These are phyloP conservation scores for Geotrichum fermentans DNA, from an alignment of 1,139 yeast genomes.

Conservation along the genomic window DNA sequence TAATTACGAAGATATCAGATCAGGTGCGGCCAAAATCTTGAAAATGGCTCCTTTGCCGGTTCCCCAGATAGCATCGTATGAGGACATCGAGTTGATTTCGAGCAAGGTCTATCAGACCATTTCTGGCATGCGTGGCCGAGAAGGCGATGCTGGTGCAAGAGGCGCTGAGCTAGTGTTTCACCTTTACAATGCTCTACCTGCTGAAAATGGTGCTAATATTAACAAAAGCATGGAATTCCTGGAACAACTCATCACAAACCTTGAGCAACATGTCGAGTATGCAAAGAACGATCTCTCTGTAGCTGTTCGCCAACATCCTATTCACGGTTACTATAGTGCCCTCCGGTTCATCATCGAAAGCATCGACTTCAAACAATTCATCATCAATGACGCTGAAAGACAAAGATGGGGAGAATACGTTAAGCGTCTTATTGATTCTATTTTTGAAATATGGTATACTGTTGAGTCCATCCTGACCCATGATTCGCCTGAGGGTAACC, in stretches of 20 bases:
- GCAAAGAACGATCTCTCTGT: conserved; percentile 38
- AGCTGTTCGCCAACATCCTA: conserved; percentile 46
- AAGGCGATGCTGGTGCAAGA: conserved; percentile 79
- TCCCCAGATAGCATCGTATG: conserved; percentile 26
- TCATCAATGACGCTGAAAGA: conserved; percentile 11
- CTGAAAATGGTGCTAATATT: conserved; percentile 23
- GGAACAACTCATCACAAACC: conserved; percentile 34
- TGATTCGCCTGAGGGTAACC: conserved; percentile 62
- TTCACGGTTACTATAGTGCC: conserved; percentile 66
- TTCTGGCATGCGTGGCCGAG: conserved; percentile 58
- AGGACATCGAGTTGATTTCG: conserved; percentile 35
- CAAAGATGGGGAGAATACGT: conserved; percentile 24
- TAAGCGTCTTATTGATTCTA: conserved; percentile 28
- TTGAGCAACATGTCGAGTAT: conserved; percentile 32
- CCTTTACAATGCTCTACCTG: conserved; percentile 25
- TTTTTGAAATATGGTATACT: conserved; percentile 48
- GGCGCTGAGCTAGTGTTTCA: conserved; percentile 47
- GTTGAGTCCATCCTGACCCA: conserved; percentile 56
- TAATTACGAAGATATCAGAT: conserved; percentile 73
- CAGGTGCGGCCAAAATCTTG: conserved; percentile 47
- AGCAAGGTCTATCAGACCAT: conserved; percentile 45
- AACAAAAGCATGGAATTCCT: conserved; percentile 33
- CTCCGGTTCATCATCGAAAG: conserved; percentile 47
- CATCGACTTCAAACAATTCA: conserved; percentile 22
- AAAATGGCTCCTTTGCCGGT: conserved; percentile 44